Conservation (phyloP, 2,329 filamentous ascomycete genomes). For the Colletotrichum sp. region DNA sequence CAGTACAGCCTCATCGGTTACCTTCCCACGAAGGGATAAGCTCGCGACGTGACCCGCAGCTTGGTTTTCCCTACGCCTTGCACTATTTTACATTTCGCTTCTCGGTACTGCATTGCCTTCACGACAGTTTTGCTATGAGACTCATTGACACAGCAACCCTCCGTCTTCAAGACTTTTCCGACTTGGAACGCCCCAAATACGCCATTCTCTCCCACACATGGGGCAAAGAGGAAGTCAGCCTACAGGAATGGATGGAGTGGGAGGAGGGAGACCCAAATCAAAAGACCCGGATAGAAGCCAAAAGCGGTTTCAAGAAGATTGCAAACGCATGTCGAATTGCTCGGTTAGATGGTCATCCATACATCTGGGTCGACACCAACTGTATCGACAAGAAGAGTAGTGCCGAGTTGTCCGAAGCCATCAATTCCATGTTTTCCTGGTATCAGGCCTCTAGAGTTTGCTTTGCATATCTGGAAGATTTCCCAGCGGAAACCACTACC, state of each 20-base stretch:
- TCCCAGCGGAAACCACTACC: not conserved
- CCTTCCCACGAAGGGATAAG: no score
- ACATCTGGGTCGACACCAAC: conserved; percentile 21
- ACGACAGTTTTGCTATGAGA: not conserved
- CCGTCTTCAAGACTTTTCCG: not conserved
- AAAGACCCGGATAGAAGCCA: not conserved
- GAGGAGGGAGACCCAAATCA: not conserved
- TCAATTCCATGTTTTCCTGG: conserved; percentile 22
- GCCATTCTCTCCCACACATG: conserved; percentile 37
- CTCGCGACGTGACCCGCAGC: no score
- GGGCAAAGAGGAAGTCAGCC: conserved; percentile 30
- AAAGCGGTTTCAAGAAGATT: conserved; percentile 27
- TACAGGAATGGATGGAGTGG: conserved; percentile 21
- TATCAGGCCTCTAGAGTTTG: conserved; percentile 4
- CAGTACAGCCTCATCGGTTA: no score
- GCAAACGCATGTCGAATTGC: conserved; percentile 24
- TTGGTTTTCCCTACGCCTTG: no score
- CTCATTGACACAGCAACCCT: not conserved
- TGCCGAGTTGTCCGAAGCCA: conserved; percentile 11
- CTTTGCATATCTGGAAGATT: conserved; percentile 8
- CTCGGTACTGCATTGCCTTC: not conserved
- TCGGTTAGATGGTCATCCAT: not conserved
- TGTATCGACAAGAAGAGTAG: conserved; percentile 22
- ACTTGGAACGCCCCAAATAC: conserved; percentile 28
- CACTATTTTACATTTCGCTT: no score